phyloP scores from a whole-genome alignment of 2,329 filamentous ascomycete species.

The Apiospora koreana region DNA sequence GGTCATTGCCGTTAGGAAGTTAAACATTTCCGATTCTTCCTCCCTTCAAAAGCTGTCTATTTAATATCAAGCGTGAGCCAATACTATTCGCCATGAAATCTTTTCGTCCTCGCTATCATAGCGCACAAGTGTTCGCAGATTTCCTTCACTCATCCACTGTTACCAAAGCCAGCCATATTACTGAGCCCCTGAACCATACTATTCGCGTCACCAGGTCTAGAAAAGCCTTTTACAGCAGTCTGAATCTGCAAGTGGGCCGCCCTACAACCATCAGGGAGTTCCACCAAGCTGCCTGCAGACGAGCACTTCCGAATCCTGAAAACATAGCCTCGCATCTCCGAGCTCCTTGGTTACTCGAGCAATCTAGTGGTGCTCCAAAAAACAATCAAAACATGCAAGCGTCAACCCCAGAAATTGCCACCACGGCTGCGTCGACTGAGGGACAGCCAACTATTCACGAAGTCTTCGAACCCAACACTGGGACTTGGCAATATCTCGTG shows the following conservation, averaged over 20 bases:
- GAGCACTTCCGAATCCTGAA: background rate
- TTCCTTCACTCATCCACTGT: background rate
- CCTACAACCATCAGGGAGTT: background rate
- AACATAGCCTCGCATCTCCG: background rate
- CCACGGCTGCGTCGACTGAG: constrained; percentile 4
- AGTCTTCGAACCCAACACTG: constrained; percentile 43
- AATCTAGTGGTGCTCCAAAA: background rate
- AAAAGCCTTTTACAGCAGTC: background rate
- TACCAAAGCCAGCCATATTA: background rate
- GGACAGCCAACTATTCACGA: constrained; percentile 38
- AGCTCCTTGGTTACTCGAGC: background rate
- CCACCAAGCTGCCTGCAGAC: background rate
- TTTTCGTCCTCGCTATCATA: background rate
- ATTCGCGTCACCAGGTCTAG: background rate
- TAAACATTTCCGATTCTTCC: background rate
- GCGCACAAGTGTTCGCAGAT: background rate
- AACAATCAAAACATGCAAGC: background rate
- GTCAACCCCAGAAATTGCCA: constrained; percentile 2
- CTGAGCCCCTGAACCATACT: background rate
- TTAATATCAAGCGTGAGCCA: background rate
- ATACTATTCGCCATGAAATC: background rate
- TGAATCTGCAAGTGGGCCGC: background rate
- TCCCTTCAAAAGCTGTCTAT: background rate
- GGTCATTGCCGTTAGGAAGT: background rate
- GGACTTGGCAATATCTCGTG: constrained; percentile 63